Conservation (phyloP, 225 moss, liverwort and hornwort species). For the Polytrichum commune region DNA sequence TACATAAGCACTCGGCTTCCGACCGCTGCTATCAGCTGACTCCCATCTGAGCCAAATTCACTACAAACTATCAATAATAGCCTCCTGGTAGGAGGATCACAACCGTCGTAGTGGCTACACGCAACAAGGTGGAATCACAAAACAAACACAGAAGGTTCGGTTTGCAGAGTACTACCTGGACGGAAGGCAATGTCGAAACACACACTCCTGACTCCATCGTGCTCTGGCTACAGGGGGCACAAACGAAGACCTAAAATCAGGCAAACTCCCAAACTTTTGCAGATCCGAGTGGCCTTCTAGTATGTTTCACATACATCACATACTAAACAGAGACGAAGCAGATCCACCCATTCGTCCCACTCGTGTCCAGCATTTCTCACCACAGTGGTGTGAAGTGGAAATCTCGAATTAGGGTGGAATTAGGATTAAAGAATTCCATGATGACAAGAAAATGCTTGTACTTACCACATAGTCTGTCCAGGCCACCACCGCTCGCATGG, state of each 20-base stretch:
- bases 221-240: constrained; percentile 62
- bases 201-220: constrained; percentile 84
- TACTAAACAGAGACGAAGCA: too few relatives aligned
- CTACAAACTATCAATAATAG: background rate
- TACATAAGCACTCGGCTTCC: constrained; percentile 97
- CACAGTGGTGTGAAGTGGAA: background rate
- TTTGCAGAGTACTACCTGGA: constrained; percentile 71
- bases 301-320: too few relatives aligned
- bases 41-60: constrained; percentile 61
- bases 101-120: background rate
- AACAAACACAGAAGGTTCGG: too few relatives aligned
- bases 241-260: background rate
- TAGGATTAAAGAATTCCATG: too few relatives aligned
- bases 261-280: too few relatives aligned
- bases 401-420: constrained; percentile 6
- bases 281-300: too few relatives aligned
- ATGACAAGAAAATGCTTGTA: background rate
- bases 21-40: constrained; percentile 86
- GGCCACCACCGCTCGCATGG: constrained; percentile 83
- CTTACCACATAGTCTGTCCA: constrained; percentile 96
- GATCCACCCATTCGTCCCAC: too few relatives aligned
- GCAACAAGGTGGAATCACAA: too few relatives aligned
- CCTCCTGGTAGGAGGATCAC: too few relatives aligned
- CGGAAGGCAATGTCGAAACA: constrained; percentile 88
- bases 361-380: background rate